These are phyloP conservation scores for Metschnikowia gelsemii DNA, from an alignment of 805 yeast genomes.

Conservation along the genomic window DNA sequence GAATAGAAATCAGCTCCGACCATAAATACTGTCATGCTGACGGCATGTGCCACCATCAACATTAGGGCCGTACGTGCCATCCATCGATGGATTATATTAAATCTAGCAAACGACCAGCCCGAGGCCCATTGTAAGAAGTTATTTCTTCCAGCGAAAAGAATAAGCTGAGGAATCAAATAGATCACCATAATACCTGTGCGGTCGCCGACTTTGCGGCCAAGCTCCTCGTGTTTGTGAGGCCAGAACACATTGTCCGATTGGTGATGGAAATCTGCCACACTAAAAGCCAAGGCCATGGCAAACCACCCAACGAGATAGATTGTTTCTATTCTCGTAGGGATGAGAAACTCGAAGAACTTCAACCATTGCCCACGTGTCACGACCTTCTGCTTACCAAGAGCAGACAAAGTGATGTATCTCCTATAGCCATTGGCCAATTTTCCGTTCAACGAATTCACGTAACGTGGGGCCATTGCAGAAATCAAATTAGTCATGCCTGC, in stretches of 20 bases:
- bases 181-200: conserved; percentile 52
- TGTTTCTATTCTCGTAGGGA: conserved; percentile 33
- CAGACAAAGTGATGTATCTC: conserved; percentile 30
- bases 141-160: conserved; percentile 69
- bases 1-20: conserved; percentile 32
- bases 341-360: conserved; percentile 24
- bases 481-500: conserved; percentile 44
- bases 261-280: conserved; percentile 14
- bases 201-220: conserved; percentile 42
- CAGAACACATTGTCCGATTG: conserved; percentile 14
- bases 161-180: conserved; percentile 52
- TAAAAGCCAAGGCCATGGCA: conserved; percentile 14
- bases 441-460: conserved; percentile 32
- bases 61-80: conserved; percentile 51
- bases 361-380: conserved; percentile 9
- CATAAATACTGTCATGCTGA: conserved; percentile 34
- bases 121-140: conserved; percentile 62
- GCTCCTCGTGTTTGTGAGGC: conserved; percentile 4
- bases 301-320: conserved; percentile 23
- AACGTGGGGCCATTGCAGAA: conserved; percentile 37
- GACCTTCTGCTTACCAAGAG: conserved; percentile 21
- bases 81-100: conserved; percentile 68
- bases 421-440: conserved; percentile 26
- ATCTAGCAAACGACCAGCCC: conserved; percentile 62
- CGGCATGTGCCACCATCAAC: conserved; percentile 52